Evolutionary conservation across 179 eudicot species (phyloP), one percentile per base, ranked within the genome.

Genomic region (Spinacia oleracea): DNA sequence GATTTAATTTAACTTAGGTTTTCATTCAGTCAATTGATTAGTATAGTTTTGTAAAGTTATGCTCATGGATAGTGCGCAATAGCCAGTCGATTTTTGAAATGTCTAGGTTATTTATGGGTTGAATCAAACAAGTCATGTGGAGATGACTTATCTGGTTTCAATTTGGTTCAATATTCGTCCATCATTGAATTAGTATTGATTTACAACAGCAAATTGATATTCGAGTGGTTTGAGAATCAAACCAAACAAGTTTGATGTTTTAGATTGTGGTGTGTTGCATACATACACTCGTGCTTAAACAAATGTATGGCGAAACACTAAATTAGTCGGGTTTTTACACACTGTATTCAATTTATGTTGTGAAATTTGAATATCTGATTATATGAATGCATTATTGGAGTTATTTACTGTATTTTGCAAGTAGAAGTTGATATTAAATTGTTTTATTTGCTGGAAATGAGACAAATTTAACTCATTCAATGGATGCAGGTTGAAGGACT

Each of bases 401-500:
- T 66, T 35, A 16, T 38, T 16, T 0, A 35, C 35, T 35, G 23
- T 34, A 35, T 34, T 21, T 25, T 38, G 50, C 15, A 38, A 42
- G 51, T 45, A 64, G 21, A 32, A 29, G 12, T 0, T 20, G 31
- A 6, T 40, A n/a, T n/a, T n/a, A n/a, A n/a, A n/a, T n/a, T n/a
- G n/a, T n/a, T n/a, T n/a, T n/a, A n/a, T n/a, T n/a, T n/a, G n/a
- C n/a, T n/a, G n/a, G n/a, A n/a, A n/a, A n/a, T n/a, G n/a, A n/a
- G n/a, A n/a, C n/a, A n/a, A 66, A 66, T 10, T 0, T n/a, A 10
- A 43, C 27, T 43, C 15, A 20, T 21, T 46, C 1, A 45, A 70
- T 63, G 25, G 16, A 23, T 85, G 59, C 68, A 95, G 98, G 96
- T 95, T 56, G 89, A 91, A 78, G 98, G 98, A 27, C 79, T 93